Percentiles rank a stretch among this genome's conserved stretches.
Conservation (phyloP, 2,329 filamentous ascomycete species). For the Monosporascus sp. region DNA sequence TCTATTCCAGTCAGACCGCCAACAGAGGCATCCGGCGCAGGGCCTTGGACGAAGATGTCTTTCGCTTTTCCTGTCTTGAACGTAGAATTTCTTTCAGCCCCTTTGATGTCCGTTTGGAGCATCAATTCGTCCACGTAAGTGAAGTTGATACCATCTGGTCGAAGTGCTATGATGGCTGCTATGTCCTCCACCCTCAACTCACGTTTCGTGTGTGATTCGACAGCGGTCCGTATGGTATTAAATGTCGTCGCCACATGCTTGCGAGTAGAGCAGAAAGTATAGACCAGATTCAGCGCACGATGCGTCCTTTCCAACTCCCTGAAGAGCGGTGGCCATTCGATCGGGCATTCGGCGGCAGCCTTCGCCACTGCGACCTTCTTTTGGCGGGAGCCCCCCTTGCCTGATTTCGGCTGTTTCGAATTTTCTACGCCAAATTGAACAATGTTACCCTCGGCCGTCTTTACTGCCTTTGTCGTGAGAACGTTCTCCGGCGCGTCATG, state of each 20-base stretch:
- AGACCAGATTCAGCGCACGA: conserved; percentile 83
- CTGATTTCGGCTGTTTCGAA: conserved; percentile 2
- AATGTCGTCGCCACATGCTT: conserved; percentile 92
- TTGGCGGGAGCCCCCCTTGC: conserved; percentile 7
- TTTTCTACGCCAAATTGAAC: background rate
- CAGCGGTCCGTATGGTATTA: conserved; percentile 76
- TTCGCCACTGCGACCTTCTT: conserved; percentile 13
- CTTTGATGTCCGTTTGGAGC: conserved; percentile 74
- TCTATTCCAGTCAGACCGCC: conserved; percentile 50
- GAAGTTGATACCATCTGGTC: conserved; percentile 76
- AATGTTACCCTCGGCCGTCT: background rate
- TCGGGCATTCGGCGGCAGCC: conserved; percentile 25
- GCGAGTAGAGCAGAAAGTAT: conserved; percentile 89
- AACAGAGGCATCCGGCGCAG: conserved; percentile 50
- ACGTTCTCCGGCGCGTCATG: background rate
- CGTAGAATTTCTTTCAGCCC: conserved; percentile 58
- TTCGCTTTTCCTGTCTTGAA: conserved; percentile 53
- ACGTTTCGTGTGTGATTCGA: conserved; percentile 75
- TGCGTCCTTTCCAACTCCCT: conserved; percentile 70
- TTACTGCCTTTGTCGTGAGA: conserved; percentile 2
- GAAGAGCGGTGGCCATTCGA: conserved; percentile 70
- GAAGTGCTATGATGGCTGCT: conserved; percentile 70
- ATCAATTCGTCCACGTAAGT: conserved; percentile 80
- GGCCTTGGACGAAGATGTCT: conserved; percentile 44
- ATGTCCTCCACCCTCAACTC: conserved; percentile 71